Evolutionary conservation across 371 early-diverging fungal genomes (phyloP).

Genomic region (Amoeboaphelidium protococcarum): DNA sequence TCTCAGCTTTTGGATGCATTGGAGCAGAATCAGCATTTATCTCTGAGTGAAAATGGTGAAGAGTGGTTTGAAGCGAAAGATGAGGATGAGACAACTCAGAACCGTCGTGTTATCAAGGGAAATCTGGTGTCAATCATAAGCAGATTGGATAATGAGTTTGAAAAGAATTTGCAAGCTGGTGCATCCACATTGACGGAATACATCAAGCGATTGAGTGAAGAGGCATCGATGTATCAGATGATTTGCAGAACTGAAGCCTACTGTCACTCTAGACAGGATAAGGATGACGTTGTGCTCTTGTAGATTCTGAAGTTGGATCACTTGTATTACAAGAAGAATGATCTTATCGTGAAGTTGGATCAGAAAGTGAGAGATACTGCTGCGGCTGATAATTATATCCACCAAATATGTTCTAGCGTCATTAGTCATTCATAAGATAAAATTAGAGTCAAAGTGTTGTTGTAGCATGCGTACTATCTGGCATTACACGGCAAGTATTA

Average conservation of each 20-base stretch:
- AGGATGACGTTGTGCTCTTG: constrained; percentile 28
- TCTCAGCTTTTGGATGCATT: neutral
- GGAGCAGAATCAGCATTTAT: constrained; percentile 16
- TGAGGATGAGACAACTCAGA: neutral
- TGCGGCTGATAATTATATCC: constrained; percentile 34
- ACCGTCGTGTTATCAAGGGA: constrained; percentile 25
- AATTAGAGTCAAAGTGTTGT: constrained; percentile 76
- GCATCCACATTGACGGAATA: constrained; percentile 92
- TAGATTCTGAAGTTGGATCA: constrained; percentile 68
- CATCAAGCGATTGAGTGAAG: constrained; percentile 72
- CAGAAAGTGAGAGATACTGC: constrained; percentile 13
- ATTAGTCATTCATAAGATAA: constrained; percentile 61
- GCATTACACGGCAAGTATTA: constrained; percentile 82
- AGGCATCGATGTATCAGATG: constrained; percentile 52
- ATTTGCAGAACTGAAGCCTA: constrained; percentile 65
- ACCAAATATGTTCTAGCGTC: constrained; percentile 50
- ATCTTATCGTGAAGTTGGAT: constrained; percentile 20
- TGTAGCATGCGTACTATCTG: constrained; percentile 85
- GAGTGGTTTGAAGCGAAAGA: constrained; percentile 10
- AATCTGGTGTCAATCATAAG: constrained; percentile 67
- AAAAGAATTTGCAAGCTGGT: constrained; percentile 67
- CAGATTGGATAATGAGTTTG: constrained; percentile 88
- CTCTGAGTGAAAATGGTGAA: constrained; percentile 20
- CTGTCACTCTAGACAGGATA: constrained; percentile 12
- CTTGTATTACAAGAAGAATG: constrained; percentile 69